A percentile compares a stretch with the other conserved stretches of the same genome.
These are phyloP conservation scores for Chenopodium quinoa DNA, from an alignment of 148 eudicot species.

Conservation along the genomic window DNA sequence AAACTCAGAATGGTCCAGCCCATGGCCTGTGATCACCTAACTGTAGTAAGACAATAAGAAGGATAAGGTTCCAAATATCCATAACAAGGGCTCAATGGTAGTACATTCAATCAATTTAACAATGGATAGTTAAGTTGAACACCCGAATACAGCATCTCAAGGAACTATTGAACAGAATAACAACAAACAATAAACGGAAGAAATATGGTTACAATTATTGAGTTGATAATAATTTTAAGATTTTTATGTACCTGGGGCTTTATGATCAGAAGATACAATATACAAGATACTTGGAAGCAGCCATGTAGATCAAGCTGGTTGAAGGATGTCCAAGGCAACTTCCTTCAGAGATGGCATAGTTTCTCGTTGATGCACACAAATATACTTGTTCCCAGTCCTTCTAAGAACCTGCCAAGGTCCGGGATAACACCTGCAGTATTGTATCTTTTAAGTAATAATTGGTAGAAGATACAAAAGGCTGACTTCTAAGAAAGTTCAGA, in stretches of 20 bases:
- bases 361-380: conserved; percentile 74
- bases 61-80: too few species aligned
- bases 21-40: not conserved
- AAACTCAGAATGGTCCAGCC: too few species aligned
- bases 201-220: not conserved
- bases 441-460: not conserved
- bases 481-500: not conserved
- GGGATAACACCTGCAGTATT: conserved; percentile 64
- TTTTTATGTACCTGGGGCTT: conserved; percentile 7
- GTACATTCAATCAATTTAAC: not conserved
- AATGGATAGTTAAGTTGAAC: not conserved
- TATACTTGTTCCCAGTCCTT: conserved; percentile 46
- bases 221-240: not conserved
- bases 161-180: not conserved
- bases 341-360: conserved; percentile 90
- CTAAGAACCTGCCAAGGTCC: conserved; percentile 90
- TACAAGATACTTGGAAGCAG: not conserved
- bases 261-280: not conserved
- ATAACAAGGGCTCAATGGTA: not conserved
- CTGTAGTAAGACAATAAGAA: not conserved
- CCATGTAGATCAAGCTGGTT: conserved; percentile 45
- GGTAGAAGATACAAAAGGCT: not conserved
- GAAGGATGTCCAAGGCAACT: conserved; percentile 90
- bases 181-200: not conserved
- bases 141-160: not conserved